Base-by-base conservation (phyloP, 805 yeast species). In the Starmerella scarabaei region DNA sequence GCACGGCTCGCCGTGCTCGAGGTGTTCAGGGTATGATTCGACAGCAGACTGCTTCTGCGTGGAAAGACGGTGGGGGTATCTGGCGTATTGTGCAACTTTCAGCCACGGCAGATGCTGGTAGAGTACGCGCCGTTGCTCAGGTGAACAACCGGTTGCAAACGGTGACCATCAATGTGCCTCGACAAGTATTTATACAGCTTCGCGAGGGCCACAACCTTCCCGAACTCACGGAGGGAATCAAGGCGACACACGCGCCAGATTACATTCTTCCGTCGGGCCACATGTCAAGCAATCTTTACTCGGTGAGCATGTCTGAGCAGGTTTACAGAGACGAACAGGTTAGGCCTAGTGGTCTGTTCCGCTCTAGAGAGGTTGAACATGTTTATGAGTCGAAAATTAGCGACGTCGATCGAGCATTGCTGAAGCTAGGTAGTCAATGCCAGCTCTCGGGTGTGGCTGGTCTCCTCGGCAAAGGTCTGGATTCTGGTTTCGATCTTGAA, bases 11-110 rank as follows among this genome's bases (percentile, higher is more conserved):
- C 2, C 63, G 76, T 2, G 33, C 45, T 4, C 57, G 70, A 0
- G 60, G 60, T 14, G 76, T 88, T 33, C 80, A 85, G 7, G 71
- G 71, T 17, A 69, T 85, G 66, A 65, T 85, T 32, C 71, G 80
- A 37, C 71, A 72, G 37, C 91, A 81, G 52, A 93, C 93, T 0
- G 94, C 80, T 54, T 42, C 45, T 11, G 71, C 68, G 30, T 75
- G 79, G 52, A 80, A 26, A 9, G 42, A 83, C 8, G 77, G 42
- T 9, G 51, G 77, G 6, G 67, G 82, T 0, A 71, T 76, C 24
- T 91, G 99, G 99, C 84, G 85, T 46, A 67, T 91, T 28, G 58
- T 91, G 27, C 85, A 84, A 50, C 75, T 82, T 52, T 76, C 77
- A 31, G 35, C 54, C 0, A 33, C 54, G 1, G 53, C 52, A 4